Evolutionary conservation across 2,329 filamentous ascomycete species (phyloP).

Genomic region (Pyrenophora seminiperda): DNA sequence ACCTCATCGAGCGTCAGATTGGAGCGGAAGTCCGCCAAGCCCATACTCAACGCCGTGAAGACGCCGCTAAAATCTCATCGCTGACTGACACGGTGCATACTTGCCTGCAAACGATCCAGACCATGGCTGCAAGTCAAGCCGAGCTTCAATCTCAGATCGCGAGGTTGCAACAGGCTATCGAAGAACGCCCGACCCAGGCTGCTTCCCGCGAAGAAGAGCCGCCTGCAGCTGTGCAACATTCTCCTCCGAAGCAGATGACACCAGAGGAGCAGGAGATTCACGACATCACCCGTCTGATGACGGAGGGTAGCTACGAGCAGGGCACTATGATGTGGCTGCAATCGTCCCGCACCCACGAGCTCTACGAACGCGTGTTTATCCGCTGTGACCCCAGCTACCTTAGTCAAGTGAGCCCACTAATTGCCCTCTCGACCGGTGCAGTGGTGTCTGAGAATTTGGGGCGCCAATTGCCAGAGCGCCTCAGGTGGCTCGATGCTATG

Average conservation of each 20-base stretch:
- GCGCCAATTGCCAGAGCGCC: slow-evolving; percentile 59
- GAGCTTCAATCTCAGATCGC: slow-evolving; percentile 66
- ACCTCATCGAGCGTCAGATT: slow-evolving; percentile 69
- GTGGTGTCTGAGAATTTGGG: slow-evolving; percentile 64
- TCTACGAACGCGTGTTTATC: slow-evolving; percentile 68
- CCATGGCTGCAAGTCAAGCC: slow-evolving; percentile 70
- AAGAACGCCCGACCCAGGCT: slow-evolving; percentile 34
- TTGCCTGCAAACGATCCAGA: slow-evolving; percentile 70
- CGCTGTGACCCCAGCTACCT: slow-evolving; percentile 63
- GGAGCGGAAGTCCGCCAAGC: slow-evolving; percentile 58
- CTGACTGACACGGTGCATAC: slow-evolving; percentile 70
- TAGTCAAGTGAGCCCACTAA: slow-evolving; percentile 60
- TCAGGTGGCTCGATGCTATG: slow-evolving; percentile 64
- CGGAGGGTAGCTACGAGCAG: slow-evolving; percentile 57
- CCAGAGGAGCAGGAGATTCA: slow-evolving; percentile 64
- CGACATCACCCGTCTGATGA: slow-evolving; percentile 66
- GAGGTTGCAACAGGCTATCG: slow-evolving; percentile 50
- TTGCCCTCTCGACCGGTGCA: slow-evolving; percentile 65
- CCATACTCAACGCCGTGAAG: slow-evolving; percentile 58
- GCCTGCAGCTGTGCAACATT: slow-evolving; percentile 41
- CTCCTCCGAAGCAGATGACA: slow-evolving; percentile 52
- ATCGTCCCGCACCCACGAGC: slow-evolving; percentile 61
- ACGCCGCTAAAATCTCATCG: slow-evolving; percentile 71
- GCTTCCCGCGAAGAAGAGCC: slow-evolving; percentile 14
- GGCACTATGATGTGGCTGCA: slow-evolving; percentile 65